A percentile compares a stretch with the other conserved stretches of the same genome.
Conservation (phyloP, 306 rosid genomes). For the Abrus precatorius region DNA sequence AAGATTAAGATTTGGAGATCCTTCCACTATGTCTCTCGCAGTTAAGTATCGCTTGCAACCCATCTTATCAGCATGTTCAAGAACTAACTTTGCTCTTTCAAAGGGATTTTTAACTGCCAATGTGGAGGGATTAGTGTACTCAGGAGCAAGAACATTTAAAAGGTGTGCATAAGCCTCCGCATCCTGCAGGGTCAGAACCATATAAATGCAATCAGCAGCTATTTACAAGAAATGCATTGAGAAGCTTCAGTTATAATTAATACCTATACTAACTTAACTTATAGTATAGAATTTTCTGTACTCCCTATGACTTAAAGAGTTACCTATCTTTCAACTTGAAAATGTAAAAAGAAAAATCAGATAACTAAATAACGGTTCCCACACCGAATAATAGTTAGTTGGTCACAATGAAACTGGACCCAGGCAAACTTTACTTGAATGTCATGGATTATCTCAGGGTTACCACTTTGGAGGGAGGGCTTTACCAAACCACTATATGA, state of each 20-base stretch:
- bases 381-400: background rate
- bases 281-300: background rate
- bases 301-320: background rate
- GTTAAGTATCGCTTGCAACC: conserved; percentile 95
- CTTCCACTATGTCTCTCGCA: conserved; percentile 93
- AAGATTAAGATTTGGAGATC: conserved; percentile 97
- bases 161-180: conserved; percentile 97
- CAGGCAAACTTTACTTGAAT: background rate
- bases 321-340: background rate
- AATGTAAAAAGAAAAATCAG: background rate
- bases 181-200: conserved; percentile 68
- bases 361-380: background rate
- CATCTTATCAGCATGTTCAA: conserved; percentile 94
- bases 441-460: background rate
- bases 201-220: conserved; percentile 18
- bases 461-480: background rate
- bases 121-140: conserved; percentile 79
- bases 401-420: background rate
- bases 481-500: too few relatives aligned
- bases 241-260: conserved; percentile 19
- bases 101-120: conserved; percentile 72
- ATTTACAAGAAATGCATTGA: conserved; percentile 15
- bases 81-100: conserved; percentile 91
- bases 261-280: background rate
- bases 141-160: conserved; percentile 93